These are phyloP conservation scores for Eucommia ulmoides DNA, from an alignment of 257 asterid genomes.

Conservation along the genomic window DNA sequence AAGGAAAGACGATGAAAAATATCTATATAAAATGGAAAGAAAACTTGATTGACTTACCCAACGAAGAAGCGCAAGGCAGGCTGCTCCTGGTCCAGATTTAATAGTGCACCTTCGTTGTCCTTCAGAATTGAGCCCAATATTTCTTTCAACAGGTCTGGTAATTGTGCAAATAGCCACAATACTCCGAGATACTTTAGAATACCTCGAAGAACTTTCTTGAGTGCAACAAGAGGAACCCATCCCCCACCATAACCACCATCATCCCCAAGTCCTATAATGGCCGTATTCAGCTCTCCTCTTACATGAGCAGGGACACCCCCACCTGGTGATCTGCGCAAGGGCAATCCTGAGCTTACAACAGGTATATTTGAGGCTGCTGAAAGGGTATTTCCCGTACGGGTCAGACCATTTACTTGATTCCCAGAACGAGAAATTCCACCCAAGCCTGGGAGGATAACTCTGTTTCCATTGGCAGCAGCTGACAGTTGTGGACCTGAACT, in stretches of 20 bases:
- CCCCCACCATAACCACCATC: constrained; percentile 99
- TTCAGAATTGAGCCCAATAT: constrained; percentile 93
- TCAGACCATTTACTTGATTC: constrained; percentile 52
- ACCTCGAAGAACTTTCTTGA: constrained; percentile 92
- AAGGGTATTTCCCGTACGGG: constrained; percentile 61
- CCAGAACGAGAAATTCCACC: constrained; percentile 55
- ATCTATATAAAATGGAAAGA: background rate
- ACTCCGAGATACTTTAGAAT: constrained; percentile 98
- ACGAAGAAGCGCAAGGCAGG: constrained; percentile 99
- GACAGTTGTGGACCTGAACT: constrained; percentile 48
- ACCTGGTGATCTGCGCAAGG: constrained; percentile 66
- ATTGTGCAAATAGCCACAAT: constrained; percentile 94
- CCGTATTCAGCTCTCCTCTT: constrained; percentile 94
- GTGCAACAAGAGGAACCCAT: constrained; percentile 98
- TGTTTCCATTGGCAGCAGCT: constrained; percentile 43
- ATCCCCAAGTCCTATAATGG: constrained; percentile 97
- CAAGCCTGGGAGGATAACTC: constrained; percentile 42
- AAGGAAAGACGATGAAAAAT: no score
- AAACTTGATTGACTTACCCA: constrained; percentile 44
- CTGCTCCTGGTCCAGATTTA: constrained; percentile 98
- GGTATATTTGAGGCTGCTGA: constrained; percentile 50
- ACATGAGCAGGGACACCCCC: constrained; percentile 94
- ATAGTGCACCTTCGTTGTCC: constrained; percentile 89
- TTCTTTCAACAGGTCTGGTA: constrained; percentile 94
- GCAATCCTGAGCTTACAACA: constrained; percentile 35